Evolutionary conservation across 1,284 basidiomycete species (phyloP).

Genomic region (Boletellus sp.): DNA sequence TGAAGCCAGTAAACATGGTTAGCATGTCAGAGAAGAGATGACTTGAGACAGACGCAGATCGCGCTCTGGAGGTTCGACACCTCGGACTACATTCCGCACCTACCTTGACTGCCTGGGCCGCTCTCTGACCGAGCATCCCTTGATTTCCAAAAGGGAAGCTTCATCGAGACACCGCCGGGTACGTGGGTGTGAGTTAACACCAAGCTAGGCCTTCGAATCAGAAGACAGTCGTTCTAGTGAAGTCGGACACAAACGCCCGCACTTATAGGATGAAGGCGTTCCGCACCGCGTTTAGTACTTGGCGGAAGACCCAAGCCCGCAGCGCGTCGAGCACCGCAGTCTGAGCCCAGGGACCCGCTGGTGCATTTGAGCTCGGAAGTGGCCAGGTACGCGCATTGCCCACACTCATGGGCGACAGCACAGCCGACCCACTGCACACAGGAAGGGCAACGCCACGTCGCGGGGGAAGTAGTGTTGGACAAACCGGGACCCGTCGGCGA

Average conservation of each 20-base stretch:
- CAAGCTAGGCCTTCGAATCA: neutral
- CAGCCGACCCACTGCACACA: neutral
- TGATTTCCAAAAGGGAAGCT: slow-evolving; percentile 7
- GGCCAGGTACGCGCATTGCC: too few species aligned
- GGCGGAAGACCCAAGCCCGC: slow-evolving; percentile 1
- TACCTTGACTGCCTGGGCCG: slow-evolving; percentile 8
- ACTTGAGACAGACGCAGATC: neutral
- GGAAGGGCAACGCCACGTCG: neutral
- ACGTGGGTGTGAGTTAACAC: neutral
- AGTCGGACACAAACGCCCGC: neutral
- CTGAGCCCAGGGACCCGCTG: too few species aligned
- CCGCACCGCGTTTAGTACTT: neutral
- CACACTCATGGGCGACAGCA: neutral
- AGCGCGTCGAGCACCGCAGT: neutral
- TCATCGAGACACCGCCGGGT: slow-evolving; percentile 8
- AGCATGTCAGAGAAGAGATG: neutral
- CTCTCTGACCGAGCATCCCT: neutral
- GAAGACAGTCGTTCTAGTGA: neutral
- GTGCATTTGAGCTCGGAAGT: too few species aligned
- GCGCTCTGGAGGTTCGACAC: neutral
- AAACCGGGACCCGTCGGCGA: neutral
- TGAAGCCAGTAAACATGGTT: neutral
- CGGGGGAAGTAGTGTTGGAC: neutral
- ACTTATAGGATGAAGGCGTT: neutral
- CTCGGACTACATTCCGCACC: neutral